Conservation (phyloP, 257 asterid genomes). For the Scutellaria galericulata region DNA sequence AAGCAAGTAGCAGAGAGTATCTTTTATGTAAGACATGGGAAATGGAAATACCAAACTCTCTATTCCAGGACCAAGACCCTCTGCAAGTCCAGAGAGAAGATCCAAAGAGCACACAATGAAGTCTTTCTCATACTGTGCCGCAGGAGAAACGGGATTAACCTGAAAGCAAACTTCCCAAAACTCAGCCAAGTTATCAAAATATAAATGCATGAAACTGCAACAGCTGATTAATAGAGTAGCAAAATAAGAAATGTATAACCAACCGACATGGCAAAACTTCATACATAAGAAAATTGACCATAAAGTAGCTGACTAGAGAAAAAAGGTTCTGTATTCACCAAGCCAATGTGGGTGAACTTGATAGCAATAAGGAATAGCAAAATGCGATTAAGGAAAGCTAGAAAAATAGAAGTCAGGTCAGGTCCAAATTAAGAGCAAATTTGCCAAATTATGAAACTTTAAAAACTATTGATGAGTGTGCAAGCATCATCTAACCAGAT, state of each 20-base stretch:
- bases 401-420: background rate
- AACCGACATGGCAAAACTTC: background rate
- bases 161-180: constrained; percentile 45
- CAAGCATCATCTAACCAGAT: background rate
- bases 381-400: constrained; percentile 4
- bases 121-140: constrained; percentile 87
- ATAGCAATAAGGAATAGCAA: background rate
- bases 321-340: background rate
- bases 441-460: background rate
- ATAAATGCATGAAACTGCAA: constrained; percentile 15
- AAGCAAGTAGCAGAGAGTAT: constrained; percentile 21
- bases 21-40: constrained; percentile 26
- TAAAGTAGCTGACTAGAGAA: constrained; percentile 10
- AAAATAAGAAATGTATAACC: background rate
- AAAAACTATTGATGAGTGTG: background rate
- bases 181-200: constrained; percentile 36
- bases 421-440: constrained; percentile 1
- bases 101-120: constrained; percentile 94
- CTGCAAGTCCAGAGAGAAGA: constrained; percentile 96
- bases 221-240: constrained; percentile 7
- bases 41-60: constrained; percentile 85
- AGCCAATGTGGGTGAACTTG: background rate
- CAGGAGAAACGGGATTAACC: constrained; percentile 87
- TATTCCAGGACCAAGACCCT: constrained; percentile 96
- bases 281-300: constrained; percentile 15